Evolutionary conservation across 2,329 filamentous ascomycete genomes (phyloP).

Genomic region (Geosmithia flava): DNA sequence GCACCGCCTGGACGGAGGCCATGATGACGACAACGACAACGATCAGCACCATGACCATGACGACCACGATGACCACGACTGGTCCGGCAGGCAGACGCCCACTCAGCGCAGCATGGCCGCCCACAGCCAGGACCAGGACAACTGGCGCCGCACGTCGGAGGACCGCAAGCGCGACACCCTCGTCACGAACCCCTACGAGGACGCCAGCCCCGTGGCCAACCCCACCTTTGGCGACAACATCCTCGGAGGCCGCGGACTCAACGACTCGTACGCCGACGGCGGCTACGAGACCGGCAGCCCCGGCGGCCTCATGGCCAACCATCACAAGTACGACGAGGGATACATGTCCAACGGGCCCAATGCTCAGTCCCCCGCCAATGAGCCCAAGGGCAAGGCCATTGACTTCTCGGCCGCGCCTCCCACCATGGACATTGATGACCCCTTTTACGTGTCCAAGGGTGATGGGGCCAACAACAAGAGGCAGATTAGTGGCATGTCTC

Average conservation of each 20-base stretch:
- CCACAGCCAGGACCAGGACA: slow-evolving; percentile 41
- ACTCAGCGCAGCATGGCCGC: slow-evolving; percentile 20
- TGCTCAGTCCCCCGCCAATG: slow-evolving; percentile 35
- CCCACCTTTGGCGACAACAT: slow-evolving; percentile 38
- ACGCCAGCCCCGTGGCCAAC: slow-evolving; percentile 48
- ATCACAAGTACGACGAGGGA: slow-evolving; percentile 69
- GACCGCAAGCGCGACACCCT: slow-evolving; percentile 55
- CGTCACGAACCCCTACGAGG: slow-evolving; percentile 56
- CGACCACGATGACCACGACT: slow-evolving; percentile 15
- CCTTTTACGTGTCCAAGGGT: slow-evolving; percentile 47
- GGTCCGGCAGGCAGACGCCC: slow-evolving; percentile 13
- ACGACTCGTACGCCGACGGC: slow-evolving; percentile 22
- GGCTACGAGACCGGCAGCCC: slow-evolving; percentile 43
- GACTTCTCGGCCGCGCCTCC: slow-evolving; percentile 31
- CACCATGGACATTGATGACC: slow-evolving; percentile 46
- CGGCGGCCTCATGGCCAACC: slow-evolving; percentile 28
- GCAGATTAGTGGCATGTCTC: slow-evolving; percentile 78
- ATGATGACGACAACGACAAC: slow-evolving; percentile 17
- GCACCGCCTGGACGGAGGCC: slow-evolving; percentile 50
- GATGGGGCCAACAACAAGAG: slow-evolving; percentile 29
- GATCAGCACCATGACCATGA: slow-evolving; percentile 24
- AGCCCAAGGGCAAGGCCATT: slow-evolving; percentile 43
- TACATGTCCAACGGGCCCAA: slow-evolving; percentile 69
- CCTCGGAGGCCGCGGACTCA: slow-evolving; percentile 23
- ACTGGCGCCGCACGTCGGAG: slow-evolving; percentile 50